Evolutionary conservation across 2,329 filamentous ascomycete genomes (phyloP), one percentile per base, ranked within the genome.

Genomic region (Zelopaecilomyces penicillatus): DNA sequence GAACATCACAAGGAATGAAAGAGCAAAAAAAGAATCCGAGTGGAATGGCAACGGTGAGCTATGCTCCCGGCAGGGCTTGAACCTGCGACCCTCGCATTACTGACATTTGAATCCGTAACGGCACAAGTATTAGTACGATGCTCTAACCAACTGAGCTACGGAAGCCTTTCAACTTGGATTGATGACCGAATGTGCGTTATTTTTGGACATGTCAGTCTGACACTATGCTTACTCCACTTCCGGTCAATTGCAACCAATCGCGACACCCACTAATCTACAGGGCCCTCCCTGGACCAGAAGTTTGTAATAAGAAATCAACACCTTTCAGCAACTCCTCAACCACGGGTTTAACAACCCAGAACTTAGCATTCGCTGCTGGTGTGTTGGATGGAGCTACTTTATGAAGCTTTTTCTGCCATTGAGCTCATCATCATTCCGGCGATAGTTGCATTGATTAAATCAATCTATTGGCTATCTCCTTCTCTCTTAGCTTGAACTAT

Each of bases 61-160:
- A 26, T 52, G 55, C 55, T 57, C 55, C 55, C 55, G 54, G 55
- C 55, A 57, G 55, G 55, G 55, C 55, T 57, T 57, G 55, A 57
- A 57, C 55, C 55, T 55, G 55, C 57, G 55, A 55, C 55, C 55
- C 55, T 57, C 55, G 55, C 55, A 57, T 57, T 28, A 57, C 55
- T 43, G 41, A 51, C 39, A 51, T 48, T 55, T 7, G 12, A 38
- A 38, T 38, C 37, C 43, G 39, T 42, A 39, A 9, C 32, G 11
- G 31, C 32, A 33, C 44, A 48, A 57, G 49, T 57, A 57, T 57
- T 34, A 34, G 32, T 34, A 31, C 29, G 38, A 40, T 32, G n/a
- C 29, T 34, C 32, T 34, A 34, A 34, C 32, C 32, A 34, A 34
- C 32, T 34, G 32, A 34, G 32, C 11, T 40, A 40, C 38, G 38